These are phyloP conservation scores for Hemileccinum impolitum DNA, from an alignment of 768 basidiomycete genomes.

Conservation along the genomic window DNA sequence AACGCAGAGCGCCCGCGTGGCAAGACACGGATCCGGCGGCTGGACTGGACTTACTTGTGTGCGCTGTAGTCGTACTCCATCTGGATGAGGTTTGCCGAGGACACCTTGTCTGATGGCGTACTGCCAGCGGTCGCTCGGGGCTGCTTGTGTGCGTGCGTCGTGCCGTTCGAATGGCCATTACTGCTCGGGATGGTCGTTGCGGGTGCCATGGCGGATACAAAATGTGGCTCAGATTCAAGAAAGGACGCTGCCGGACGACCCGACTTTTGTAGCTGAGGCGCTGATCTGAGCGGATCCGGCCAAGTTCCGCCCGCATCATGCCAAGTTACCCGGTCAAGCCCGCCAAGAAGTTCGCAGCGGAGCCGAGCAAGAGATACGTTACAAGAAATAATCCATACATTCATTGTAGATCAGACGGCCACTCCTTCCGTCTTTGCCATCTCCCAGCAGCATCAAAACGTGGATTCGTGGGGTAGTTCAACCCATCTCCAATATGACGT, in stretches of 20 bases:
- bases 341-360: too few species aligned
- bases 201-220: conserved; percentile 32
- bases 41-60: conserved; percentile 69
- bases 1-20: too few species aligned
- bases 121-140: neutral
- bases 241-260: too few species aligned
- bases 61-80: conserved; percentile 82
- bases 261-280: neutral
- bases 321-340: too few species aligned
- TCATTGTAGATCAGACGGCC: conserved; percentile 66
- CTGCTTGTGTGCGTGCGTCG: conserved; percentile 13
- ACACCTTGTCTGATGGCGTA: conserved; percentile 29
- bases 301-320: conserved; percentile 21
- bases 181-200: conserved; percentile 6
- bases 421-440: conserved; percentile 63
- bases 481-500: conserved; percentile 52
- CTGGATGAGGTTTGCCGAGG: conserved; percentile 69
- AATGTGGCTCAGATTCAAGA: neutral
- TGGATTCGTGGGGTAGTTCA: conserved; percentile 65
- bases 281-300: neutral
- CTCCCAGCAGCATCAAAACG: conserved; percentile 69
- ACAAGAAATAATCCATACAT: neutral
- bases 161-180: conserved; percentile 13
- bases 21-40: conserved; percentile 2
- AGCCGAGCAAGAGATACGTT: too few species aligned